Evolutionary conservation across 2,329 filamentous ascomycete genomes (phyloP), one percentile per base, ranked within the genome.

Genomic region (Bipolaris zeicola): DNA sequence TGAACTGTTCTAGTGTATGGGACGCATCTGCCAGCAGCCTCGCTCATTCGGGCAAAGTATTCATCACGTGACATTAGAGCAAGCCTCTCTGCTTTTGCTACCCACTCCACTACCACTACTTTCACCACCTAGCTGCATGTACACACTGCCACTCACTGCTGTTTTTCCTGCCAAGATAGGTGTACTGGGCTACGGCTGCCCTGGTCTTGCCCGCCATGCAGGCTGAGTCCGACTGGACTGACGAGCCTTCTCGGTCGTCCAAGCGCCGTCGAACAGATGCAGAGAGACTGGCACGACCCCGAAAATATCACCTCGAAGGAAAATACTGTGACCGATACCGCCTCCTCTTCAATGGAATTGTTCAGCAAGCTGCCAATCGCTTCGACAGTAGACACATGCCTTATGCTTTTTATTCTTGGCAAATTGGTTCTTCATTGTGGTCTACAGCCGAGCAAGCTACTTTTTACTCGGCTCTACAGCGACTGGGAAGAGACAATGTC

Each of bases 401-500:
- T 3, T 31, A 31, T 31, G 28, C 28, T 31, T 62, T 54, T 56
- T 72, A 45, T 48, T 77, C 34, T 82, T 54, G 83, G 1, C 89
- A 92, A 66, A 77, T 92, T 48, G 92, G 92, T 20, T 80, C 86
- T 24, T 86, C 87, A 0, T 64, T 76, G 10, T 98, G 94, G 94
- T 87, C 84, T 0, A 58, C 82, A 0, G 65, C 78, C 1, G 93
- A 97, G 69, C 96, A 96, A 70, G 78, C 83, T 1, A 64, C 79
- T 0, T 84, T 96, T 55, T 96, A 91, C 71, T 79, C 83, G 13
- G 83, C 85, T 0, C 73, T 96, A 3, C 80, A 82, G 1, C 84
- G 84, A 0, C 80, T 89, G 2, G 91, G 91, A 0, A 83, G 79
- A 49, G 83, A 86, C 64, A 80, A 92, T 58, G 66, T 89, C 0